Percentiles rank a stretch among this genome's conserved stretches.
These are phyloP conservation scores for Aurifilum marmelostoma DNA, from an alignment of 2,329 filamentous ascomycete species.

Conservation along the genomic window DNA sequence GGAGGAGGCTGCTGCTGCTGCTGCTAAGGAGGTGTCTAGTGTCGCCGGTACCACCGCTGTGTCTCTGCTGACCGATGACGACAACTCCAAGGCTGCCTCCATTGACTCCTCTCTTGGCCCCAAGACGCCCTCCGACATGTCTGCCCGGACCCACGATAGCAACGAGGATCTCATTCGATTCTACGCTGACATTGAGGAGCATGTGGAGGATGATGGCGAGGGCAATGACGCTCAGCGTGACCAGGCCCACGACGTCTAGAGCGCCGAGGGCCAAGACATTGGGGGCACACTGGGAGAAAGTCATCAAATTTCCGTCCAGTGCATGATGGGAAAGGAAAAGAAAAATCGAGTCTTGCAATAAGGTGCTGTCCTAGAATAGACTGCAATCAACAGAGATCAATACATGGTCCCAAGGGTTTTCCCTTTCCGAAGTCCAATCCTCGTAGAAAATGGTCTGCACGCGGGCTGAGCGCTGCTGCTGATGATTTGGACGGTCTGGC, in stretches of 20 bases:
- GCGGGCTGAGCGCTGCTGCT: too few species aligned
- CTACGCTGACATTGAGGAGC: constrained; percentile 13
- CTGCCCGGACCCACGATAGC: constrained; percentile 14
- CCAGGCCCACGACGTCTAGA: not conserved
- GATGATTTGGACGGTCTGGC: too few species aligned
- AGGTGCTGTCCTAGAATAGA: not conserved
- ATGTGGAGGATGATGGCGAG: not conserved
- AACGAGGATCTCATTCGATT: constrained; percentile 25
- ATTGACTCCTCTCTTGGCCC: not conserved
- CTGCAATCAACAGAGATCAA: not conserved
- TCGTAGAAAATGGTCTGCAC: too few species aligned
- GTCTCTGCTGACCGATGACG: not conserved
- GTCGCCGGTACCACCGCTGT: not conserved
- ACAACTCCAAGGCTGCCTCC: constrained; percentile 9
- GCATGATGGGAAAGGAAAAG: not conserved
- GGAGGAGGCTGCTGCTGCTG: not conserved
- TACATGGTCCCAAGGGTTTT: not conserved
- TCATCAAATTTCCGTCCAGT: not conserved
- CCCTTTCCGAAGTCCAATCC: too few species aligned
- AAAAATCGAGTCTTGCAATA: not conserved
- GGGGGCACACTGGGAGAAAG: not conserved
- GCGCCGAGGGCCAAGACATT: not conserved
- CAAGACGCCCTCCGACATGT: constrained; percentile 12
- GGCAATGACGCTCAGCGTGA: not conserved
- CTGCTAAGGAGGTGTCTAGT: not conserved